These are phyloP conservation scores for Leccinum fallax DNA, from an alignment of 1,284 basidiomycete genomes.

Conservation along the genomic window DNA sequence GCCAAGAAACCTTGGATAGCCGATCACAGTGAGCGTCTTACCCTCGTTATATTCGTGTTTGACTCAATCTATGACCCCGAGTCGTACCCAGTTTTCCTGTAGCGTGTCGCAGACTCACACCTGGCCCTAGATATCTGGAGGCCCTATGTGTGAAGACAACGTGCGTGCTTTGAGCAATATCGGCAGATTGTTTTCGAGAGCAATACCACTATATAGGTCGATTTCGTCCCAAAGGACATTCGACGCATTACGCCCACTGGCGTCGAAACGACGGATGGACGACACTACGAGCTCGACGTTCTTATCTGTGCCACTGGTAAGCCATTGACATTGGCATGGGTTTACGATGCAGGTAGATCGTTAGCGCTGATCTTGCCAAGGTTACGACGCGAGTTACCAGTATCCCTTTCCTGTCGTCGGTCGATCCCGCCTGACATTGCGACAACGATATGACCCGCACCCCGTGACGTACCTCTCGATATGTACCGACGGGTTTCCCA, in stretches of 20 bases:
- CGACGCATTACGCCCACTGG: constrained; percentile 53
- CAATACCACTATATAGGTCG: constrained; percentile 40
- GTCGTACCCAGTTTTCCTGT: constrained; percentile 63
- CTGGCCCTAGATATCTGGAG: constrained; percentile 67
- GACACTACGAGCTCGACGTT: constrained; percentile 55
- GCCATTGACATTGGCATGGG: not conserved
- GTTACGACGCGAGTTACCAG: constrained; percentile 56
- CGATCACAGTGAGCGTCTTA: constrained; percentile 43
- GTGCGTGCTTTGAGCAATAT: constrained; percentile 25
- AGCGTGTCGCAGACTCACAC: constrained; percentile 60
- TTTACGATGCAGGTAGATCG: not conserved
- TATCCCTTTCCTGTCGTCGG: constrained; percentile 57
- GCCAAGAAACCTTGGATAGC: constrained; percentile 53
- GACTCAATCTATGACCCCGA: constrained; percentile 22
- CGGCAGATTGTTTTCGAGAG: not conserved
- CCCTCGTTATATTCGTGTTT: not conserved
- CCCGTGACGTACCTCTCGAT: constrained; percentile 58
- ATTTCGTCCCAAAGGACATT: constrained; percentile 55
- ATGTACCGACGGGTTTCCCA: constrained; percentile 62
- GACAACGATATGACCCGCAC: constrained; percentile 53
- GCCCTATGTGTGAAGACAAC: constrained; percentile 31
- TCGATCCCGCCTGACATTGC: constrained; percentile 48
- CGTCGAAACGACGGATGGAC: constrained; percentile 57
- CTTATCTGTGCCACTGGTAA: constrained; percentile 60
- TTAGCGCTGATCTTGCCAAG: constrained; percentile 20